Base-by-base conservation (phyloP, 768 basidiomycete species). In the Auricularia cornea region DNA sequence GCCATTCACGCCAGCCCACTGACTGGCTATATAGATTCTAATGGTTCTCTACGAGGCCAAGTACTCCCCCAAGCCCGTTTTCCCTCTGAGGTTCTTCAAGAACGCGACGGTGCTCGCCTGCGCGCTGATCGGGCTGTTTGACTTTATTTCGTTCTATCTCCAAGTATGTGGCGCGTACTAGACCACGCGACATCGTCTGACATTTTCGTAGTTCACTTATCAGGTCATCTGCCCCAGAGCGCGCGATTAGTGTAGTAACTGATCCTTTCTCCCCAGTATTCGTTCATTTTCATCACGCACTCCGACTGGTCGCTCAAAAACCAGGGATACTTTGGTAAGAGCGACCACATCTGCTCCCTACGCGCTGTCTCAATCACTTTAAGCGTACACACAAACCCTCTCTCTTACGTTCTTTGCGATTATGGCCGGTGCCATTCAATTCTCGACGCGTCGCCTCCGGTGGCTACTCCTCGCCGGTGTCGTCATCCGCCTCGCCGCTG, bases 331-430 rank as follows among this genome's bases (percentile, higher is more conserved):
- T 90, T 89, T 73, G 73, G 78, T 31, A 79, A 83, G 59, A 81
- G 80, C 0, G 84, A 87, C 69, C 82, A 80, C 8, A 75, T 87
- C 62, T 77, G 81, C 2, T 74, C 86, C 33, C 87, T 86, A 0
- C 68, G 89, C 44, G 88, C 85, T 66, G 88, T 79, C 33, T 84
- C 89, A 83, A 76, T 76, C 59, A 79, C 74, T 63, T 69, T 80
- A 6, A 57, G 54, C 78, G 33, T 79, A 83, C 59, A 81, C 81
- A 0, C 85, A 87, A 69, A 83, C 80, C 5, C 75, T 88, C 61
- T 77, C 81, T 2, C 75, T 86, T 33, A 88, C 87, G 0, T 69
- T 89, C 41, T 88, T 85, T 66, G 88, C 79, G 33, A 84, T 90
- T 64, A 33, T 77, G 2, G 85, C 81, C 12, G 89, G 88, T 16